These are phyloP conservation scores for Ogataea wickerhamii DNA, from an alignment of 805 yeast species.

Conservation along the genomic window DNA sequence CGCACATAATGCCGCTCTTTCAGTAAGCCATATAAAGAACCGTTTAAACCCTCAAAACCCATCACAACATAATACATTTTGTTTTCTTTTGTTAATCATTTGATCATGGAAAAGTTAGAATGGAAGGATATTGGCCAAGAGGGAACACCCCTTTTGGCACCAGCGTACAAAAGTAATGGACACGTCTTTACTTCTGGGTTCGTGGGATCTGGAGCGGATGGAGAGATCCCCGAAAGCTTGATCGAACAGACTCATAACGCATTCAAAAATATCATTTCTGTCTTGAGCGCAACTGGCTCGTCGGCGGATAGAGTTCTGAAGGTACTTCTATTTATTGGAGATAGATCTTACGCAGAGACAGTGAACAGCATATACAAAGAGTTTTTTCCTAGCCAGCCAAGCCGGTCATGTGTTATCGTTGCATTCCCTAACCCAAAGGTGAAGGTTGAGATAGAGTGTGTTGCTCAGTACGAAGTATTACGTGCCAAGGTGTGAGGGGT, in stretches of 20 bases:
- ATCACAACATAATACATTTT: no score
- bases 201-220: conserved; percentile 36
- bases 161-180: conserved; percentile 39
- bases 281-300: conserved; percentile 43
- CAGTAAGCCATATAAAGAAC: no score
- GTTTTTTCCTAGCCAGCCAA: conserved; percentile 47
- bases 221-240: conserved; percentile 34
- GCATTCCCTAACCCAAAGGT: conserved; percentile 48
- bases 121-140: conserved; percentile 34
- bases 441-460: conserved; percentile 50
- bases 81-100: no score
- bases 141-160: conserved; percentile 35
- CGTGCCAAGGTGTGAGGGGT: no score
- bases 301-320: conserved; percentile 45
- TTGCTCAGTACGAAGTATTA: conserved; percentile 24
- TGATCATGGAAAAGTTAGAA: conserved; percentile 29
- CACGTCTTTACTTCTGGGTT: conserved; percentile 49
- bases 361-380: conserved; percentile 46
- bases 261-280: conserved; percentile 39
- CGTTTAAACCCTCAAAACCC: no score
- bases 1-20: no score
- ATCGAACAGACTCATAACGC: conserved; percentile 46
- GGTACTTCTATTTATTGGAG: conserved; percentile 46
- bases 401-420: conserved; percentile 51
- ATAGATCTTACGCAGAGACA: conserved; percentile 38